Conservation (phyloP, 2,329 filamentous ascomycete genomes). For the Calonectria henricotiae region DNA sequence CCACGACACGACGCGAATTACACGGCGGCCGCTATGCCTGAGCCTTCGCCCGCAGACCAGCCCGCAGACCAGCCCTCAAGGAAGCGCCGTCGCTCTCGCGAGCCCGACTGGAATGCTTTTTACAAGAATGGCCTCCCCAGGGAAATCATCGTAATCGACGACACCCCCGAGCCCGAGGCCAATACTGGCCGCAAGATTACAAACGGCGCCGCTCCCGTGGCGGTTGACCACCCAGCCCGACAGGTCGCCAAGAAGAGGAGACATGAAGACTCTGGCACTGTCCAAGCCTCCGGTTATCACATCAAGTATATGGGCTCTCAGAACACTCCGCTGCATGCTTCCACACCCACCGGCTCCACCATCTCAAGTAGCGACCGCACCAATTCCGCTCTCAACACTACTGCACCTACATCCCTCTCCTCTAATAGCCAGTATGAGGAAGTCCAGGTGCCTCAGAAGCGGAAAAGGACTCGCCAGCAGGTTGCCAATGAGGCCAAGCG, state of each 20-base stretch:
- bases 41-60: constrained; percentile 54
- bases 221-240: constrained; percentile 51
- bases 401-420: constrained; percentile 86
- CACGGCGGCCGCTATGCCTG: constrained; percentile 50
- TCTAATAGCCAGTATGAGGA: constrained; percentile 77
- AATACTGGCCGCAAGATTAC: constrained; percentile 61
- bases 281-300: constrained; percentile 78
- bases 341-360: constrained; percentile 78
- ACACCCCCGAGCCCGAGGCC: constrained; percentile 75
- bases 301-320: constrained; percentile 80
- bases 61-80: constrained; percentile 57
- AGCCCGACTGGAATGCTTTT: constrained; percentile 85
- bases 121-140: constrained; percentile 88
- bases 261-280: constrained; percentile 70
- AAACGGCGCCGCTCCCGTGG: constrained; percentile 55
- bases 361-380: constrained; percentile 89
- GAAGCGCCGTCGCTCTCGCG: constrained; percentile 73
- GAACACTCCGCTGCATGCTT: constrained; percentile 79
- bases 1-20: constrained; percentile 52
- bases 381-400: constrained; percentile 85
- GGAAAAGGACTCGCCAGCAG: constrained; percentile 89
- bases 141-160: constrained; percentile 89
- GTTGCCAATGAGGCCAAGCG: constrained; percentile 87
- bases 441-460: constrained; percentile 83
- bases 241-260: constrained; percentile 83